phyloP scores from a whole-genome alignment of 2,329 filamentous ascomycete species.

The Colletotrichum lupini region DNA sequence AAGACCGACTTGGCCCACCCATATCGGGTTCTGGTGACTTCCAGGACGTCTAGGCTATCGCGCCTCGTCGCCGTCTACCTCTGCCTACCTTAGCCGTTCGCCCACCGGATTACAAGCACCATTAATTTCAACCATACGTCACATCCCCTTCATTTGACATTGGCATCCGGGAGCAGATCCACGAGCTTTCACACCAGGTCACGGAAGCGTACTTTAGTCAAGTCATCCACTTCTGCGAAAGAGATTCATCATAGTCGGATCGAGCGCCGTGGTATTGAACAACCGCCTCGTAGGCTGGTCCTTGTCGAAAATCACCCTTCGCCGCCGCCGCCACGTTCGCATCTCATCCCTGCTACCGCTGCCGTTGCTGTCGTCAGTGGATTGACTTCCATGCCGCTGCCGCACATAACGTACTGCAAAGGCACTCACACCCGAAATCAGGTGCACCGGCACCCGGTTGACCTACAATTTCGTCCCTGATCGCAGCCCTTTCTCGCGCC shows the following conservation, averaged over 20 bases:
- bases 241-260: background rate
- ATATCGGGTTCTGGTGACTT: background rate
- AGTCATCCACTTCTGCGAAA: conserved; percentile 1
- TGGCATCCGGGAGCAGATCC: conserved; percentile 5
- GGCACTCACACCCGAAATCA: conserved; percentile 5
- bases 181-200: background rate
- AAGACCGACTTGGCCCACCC: background rate
- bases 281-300: conserved; percentile 1
- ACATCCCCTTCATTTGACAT: background rate
- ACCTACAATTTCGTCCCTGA: conserved; percentile 7
- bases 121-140: background rate
- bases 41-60: background rate
- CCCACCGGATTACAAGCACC: background rate
- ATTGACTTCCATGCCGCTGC: conserved; percentile 3
- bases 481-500: conserved; percentile 34
- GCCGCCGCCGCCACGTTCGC: conserved; percentile 9
- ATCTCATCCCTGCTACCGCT: conserved; percentile 12
- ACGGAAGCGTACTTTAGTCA: background rate
- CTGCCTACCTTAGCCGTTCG: background rate
- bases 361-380: background rate
- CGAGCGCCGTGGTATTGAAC: background rate
- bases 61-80: background rate
- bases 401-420: background rate
- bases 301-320: conserved; percentile 19
- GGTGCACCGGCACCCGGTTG: background rate